Conservation (phyloP, 306 rosid genomes). For the Cucumis sativus region DNA sequence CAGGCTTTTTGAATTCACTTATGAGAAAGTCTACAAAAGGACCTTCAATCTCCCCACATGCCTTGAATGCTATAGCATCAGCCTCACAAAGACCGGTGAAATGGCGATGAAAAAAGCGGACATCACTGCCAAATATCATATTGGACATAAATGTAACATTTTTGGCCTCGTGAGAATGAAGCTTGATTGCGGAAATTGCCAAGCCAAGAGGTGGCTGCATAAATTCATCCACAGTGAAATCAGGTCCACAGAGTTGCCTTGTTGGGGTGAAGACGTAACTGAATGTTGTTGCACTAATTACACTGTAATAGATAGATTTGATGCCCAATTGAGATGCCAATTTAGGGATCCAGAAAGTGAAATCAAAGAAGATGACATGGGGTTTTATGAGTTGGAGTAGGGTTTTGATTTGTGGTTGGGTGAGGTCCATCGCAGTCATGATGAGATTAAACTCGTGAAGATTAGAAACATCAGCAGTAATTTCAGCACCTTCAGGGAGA, state of each 20-base stretch:
- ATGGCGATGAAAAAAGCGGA: constrained; percentile 20
- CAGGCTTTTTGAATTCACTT: constrained; percentile 21
- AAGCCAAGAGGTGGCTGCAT: constrained; percentile 30
- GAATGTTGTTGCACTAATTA: constrained; percentile 19
- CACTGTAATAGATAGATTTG: constrained; percentile 28
- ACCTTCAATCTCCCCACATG: constrained; percentile 52
- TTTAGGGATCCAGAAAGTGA: constrained; percentile 37
- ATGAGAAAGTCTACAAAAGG: constrained; percentile 27
- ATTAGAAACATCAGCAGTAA: constrained; percentile 43
- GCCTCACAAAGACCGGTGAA: constrained; percentile 13
- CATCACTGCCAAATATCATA: constrained; percentile 19
- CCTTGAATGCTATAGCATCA: constrained; percentile 39
- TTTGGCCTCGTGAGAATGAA: constrained; percentile 28
- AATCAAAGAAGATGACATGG: constrained; percentile 35
- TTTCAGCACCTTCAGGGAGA: constrained; percentile 39
- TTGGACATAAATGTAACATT: neutral
- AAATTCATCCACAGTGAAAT: constrained; percentile 5
- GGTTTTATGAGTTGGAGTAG: constrained; percentile 21
- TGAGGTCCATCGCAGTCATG: constrained; percentile 48
- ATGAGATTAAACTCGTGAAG: constrained; percentile 19
- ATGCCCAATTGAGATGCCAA: constrained; percentile 24
- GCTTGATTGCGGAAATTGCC: constrained; percentile 34
- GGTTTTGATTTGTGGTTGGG: constrained; percentile 21
- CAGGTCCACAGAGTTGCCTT: constrained; percentile 15
- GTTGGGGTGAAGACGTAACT: constrained; percentile 20